A percentile compares a stretch with the other conserved stretches of the same genome.
These are phyloP conservation scores for Calonectria montana DNA, from an alignment of 2,329 filamentous ascomycete genomes.

Conservation along the genomic window DNA sequence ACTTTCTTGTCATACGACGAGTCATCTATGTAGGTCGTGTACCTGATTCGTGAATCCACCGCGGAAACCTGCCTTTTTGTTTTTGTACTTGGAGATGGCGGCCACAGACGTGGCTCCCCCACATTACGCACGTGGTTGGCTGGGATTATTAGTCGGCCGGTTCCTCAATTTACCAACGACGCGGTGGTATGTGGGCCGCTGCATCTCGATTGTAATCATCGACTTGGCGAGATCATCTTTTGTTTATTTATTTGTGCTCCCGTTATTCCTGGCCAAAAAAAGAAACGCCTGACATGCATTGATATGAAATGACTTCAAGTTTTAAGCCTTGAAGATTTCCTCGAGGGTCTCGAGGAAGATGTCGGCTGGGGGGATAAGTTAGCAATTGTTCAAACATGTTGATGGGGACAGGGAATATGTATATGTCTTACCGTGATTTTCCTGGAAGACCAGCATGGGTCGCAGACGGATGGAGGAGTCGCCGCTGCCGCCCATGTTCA, in stretches of 20 bases:
- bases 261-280: not conserved
- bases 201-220: slow-evolving; percentile 8
- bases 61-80: slow-evolving; percentile 21
- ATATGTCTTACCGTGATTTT: slow-evolving; percentile 68
- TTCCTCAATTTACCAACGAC: not conserved
- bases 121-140: not conserved
- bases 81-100: not conserved
- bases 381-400: not conserved
- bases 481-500: slow-evolving; percentile 90
- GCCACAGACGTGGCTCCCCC: not conserved
- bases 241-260: not conserved
- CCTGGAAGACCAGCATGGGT: slow-evolving; percentile 92
- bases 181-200: not conserved
- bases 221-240: not conserved
- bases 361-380: slow-evolving; percentile 63
- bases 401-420: not conserved
- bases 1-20: not conserved
- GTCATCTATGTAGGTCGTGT: not conserved
- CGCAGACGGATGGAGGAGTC: slow-evolving; percentile 78
- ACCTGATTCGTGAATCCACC: not conserved
- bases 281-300: not conserved
- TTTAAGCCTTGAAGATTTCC: slow-evolving; percentile 68
- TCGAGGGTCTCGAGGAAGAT: slow-evolving; percentile 81
- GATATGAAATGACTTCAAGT: not conserved
- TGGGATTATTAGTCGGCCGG: slow-evolving; percentile 9